Evolutionary conservation across 2,329 filamentous ascomycete genomes (phyloP).

Genomic region (Helicocarpus griseus): DNA sequence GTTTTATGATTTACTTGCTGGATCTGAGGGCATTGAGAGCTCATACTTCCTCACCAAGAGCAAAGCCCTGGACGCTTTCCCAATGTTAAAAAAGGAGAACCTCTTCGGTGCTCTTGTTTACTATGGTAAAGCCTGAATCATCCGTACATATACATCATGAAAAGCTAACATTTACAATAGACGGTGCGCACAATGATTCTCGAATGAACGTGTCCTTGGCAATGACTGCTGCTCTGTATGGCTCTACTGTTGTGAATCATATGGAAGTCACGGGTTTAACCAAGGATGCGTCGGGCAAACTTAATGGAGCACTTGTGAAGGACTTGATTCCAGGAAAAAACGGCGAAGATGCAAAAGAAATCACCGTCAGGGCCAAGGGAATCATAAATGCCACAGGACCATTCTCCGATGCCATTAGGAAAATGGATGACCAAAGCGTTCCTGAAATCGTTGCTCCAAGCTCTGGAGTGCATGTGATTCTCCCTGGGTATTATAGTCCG

Average conservation of each 20-base stretch:
- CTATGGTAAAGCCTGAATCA: constrained; percentile 52
- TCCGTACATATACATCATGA: neutral
- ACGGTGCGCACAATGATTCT: constrained; percentile 85
- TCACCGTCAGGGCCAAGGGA: constrained; percentile 66
- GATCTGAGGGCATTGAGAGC: constrained; percentile 72
- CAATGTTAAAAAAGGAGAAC: constrained; percentile 73
- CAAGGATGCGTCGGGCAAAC: constrained; percentile 62
- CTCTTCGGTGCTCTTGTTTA: constrained; percentile 77
- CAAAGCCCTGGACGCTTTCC: constrained; percentile 78
- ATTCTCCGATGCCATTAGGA: constrained; percentile 75
- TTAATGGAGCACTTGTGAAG: constrained; percentile 64
- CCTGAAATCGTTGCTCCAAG: constrained; percentile 76
- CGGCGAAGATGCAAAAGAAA: constrained; percentile 52
- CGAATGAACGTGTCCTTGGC: constrained; percentile 85
- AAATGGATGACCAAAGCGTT: constrained; percentile 65
- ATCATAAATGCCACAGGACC: constrained; percentile 84
- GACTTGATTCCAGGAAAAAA: constrained; percentile 60
- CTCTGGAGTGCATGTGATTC: constrained; percentile 75
- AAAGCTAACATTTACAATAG: constrained; percentile 30
- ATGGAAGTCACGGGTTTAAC: constrained; percentile 67
- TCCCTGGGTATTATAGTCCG: constrained; percentile 79
- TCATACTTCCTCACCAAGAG: constrained; percentile 82
- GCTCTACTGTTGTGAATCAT: constrained; percentile 73
- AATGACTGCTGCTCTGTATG: constrained; percentile 82
- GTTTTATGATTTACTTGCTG: constrained; percentile 75